Base-by-base conservation (phyloP, 306 rosid genomes). In the Vigna reflexopilosa region DNA sequence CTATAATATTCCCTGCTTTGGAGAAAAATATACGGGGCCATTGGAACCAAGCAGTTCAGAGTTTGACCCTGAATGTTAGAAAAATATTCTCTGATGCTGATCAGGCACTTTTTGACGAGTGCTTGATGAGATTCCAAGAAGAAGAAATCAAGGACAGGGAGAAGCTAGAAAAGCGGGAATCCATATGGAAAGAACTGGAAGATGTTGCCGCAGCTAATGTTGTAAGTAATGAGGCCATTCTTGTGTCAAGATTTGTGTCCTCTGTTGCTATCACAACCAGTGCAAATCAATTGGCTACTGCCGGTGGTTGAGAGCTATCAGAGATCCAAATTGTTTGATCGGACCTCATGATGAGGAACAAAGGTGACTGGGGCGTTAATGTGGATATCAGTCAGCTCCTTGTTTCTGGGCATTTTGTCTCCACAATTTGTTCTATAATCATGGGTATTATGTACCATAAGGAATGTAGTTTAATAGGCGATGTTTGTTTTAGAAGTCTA, bases 41-140 rank as follows among this genome's bases (percentile, higher is more conserved):
- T 59, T 90, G 94, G 94, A 90, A 88, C 81, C 91, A 83, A 79
- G 89, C 94, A 56, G 91, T 87, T 75, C 91, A 79, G 85, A 87
- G 93, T 76, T 80, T 89, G 87, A 85, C 93, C 58, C 48, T 88
- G 79, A 88, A 84, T 66, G 91, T 90, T 83, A 86, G 77, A 76
- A 86, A 88, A 85, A 86, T 84, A 78, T 90, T 90, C 73, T 77
- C 83, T 12, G 90, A 90, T 66, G 76, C 86, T 44, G 91, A 88
- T 79, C 89, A 83, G 77, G 85, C 77, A 47, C 86, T 86, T 19
- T 84, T 81, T 71, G 89, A 88, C 4, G 88, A 88, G 72, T 88
- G 89, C 76, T 78, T 76, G 80, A 72, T 19, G 59, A 79, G 44
- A 73, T 90, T 86, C 79, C 81, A 84, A 81, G 90, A 88, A 78